phyloP scores from a whole-genome alignment of 805 yeast genomes.

The Monosporozyma yasuniensis region DNA sequence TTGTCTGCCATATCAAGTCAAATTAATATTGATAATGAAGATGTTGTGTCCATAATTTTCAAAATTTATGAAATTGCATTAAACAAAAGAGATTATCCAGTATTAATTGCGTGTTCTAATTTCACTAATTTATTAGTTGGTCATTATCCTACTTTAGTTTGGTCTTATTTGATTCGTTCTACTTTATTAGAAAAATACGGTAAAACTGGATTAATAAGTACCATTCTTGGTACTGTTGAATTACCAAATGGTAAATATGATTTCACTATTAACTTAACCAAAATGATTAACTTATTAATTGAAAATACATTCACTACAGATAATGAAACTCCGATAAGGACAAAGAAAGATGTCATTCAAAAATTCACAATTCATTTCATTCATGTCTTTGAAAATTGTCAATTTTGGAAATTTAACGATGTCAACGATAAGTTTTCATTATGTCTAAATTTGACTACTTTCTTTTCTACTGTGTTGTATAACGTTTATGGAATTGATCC shows the following conservation, averaged over 20 bases:
- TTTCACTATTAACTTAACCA: constrained; percentile 54
- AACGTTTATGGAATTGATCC: constrained; percentile 49
- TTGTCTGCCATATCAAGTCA: constrained; percentile 26
- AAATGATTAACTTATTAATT: constrained; percentile 45
- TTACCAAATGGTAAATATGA: constrained; percentile 56
- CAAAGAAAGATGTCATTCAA: constrained; percentile 47
- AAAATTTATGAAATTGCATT: constrained; percentile 61
- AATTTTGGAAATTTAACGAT: constrained; percentile 56
- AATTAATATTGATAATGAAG: constrained; percentile 40
- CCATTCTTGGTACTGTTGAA: constrained; percentile 64
- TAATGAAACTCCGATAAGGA: constrained; percentile 32
- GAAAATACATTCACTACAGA: constrained; percentile 31
- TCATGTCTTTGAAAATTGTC: constrained; percentile 66
- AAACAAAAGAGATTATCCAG: constrained; percentile 41
- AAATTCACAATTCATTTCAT: constrained; percentile 48
- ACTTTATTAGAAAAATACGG: constrained; percentile 52
- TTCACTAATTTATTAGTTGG: constrained; percentile 42
- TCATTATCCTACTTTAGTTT: constrained; percentile 55
- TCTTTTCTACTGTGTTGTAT: constrained; percentile 47
- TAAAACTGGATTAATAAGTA: constrained; percentile 54
- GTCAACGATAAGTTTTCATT: constrained; percentile 52
- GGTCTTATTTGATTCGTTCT: constrained; percentile 70
- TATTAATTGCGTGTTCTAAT: constrained; percentile 39
- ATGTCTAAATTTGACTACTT: constrained; percentile 44
- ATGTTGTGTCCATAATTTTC: constrained; percentile 53